A percentile compares a stretch with the other conserved stretches of the same genome.
These are phyloP conservation scores for Jacaranda copaia DNA, from an alignment of 257 asterid genomes.

Conservation along the genomic window DNA sequence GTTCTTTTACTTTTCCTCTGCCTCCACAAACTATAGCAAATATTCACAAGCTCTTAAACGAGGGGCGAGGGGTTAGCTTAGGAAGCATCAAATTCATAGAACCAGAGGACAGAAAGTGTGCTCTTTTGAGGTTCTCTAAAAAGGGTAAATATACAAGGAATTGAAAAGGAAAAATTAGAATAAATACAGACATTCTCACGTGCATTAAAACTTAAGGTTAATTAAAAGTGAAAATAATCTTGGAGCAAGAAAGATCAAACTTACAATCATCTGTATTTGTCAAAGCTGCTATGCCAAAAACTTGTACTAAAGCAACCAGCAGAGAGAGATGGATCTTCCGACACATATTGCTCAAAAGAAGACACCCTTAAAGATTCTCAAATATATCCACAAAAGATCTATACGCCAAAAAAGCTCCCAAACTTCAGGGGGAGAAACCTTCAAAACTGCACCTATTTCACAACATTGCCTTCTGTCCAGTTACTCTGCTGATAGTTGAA, in stretches of 20 bases:
- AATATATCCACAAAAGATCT: not conserved
- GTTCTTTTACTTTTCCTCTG: not conserved
- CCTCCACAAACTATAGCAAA: not conserved
- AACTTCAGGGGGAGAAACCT: conserved; percentile 13
- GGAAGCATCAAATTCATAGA: not conserved
- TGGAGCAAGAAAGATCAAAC: conserved; percentile 32
- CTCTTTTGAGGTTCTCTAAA: not conserved
- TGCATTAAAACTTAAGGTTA: too few species aligned
- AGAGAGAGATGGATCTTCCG: conserved; percentile 45
- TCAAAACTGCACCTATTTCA: not conserved
- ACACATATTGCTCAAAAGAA: conserved; percentile 39
- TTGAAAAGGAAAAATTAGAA: not conserved
- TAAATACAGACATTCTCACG: not conserved
- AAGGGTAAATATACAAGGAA: not conserved
- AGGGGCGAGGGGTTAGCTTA: not conserved
- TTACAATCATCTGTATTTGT: conserved; percentile 67
- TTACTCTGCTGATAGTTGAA: too few species aligned
- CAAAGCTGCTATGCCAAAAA: conserved; percentile 49
- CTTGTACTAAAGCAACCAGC: conserved; percentile 50
- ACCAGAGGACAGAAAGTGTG: too few species aligned
- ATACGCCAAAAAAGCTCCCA: not conserved
- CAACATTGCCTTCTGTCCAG: not conserved
- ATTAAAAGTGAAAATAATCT: not conserved
- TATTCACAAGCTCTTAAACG: not conserved
- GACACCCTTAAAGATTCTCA: conserved; percentile 22